Evolutionary conservation across 2,329 filamentous ascomycete species (phyloP), one percentile per base, ranked within the genome.

Genomic region (Cladosporium sp.): DNA sequence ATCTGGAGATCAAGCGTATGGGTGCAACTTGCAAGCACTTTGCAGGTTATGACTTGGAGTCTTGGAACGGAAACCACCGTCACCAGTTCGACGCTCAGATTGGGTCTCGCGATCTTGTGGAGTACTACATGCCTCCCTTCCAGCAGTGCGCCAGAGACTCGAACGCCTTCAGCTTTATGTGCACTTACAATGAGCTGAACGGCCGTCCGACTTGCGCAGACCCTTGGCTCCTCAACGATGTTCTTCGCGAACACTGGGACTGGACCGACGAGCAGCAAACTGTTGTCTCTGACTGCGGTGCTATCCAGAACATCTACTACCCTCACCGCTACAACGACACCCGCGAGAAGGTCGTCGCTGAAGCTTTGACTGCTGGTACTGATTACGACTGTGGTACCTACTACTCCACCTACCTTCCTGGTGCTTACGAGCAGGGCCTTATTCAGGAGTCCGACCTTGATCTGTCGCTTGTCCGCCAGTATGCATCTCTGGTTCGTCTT

Each of bases 51-150:
- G 60, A 66, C 25, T 30, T 64, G 15, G 62, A 66, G 59, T 64
- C 54, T 38, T 71, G 67, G 69, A 69, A 71, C 55, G 67, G 66
- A 15, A 69, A 69, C 54, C 65, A 65, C 25, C 61, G 70, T 14
- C 77, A 80, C 67, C 77, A 78, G 15, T 86, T 84, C 60, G 77
- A 87, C 66, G 79, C 84, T 5, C 73, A 78, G 12, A 81, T 87
- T 59, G 75, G 77, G 9, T 73, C 77, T 51, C 86, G 88, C 64
- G 87, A 90, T 60, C 73, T 89, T 4, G 78, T 81, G 0, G 86
- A 88, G 65, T 89, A 88, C 72, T 89, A 87, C 66, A 77, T 87
- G 40, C 85, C 83, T 1, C 80, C 85, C 0, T 89, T 89, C 73
- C 76, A 86, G 66, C 79, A 67, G 30, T 78, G 76, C 55, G 75